Evolutionary conservation across 495 filamentous ascomycete species (phyloP).

Genomic region (Lindgomyces ingoldianus): DNA sequence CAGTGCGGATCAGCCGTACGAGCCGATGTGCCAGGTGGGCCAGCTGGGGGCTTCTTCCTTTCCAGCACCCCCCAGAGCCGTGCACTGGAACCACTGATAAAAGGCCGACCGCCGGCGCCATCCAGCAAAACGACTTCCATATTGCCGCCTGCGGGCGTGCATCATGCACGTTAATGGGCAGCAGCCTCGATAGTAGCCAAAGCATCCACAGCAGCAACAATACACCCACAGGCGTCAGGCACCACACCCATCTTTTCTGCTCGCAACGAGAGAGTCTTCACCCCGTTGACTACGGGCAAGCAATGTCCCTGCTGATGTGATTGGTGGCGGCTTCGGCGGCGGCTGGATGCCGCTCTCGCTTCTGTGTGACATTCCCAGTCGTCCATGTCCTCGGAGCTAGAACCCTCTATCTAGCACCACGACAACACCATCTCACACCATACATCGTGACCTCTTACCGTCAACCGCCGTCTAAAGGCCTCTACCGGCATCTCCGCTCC

Average conservation of each 20-base stretch:
- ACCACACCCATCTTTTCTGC: too few relatives aligned
- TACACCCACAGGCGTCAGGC: too few relatives aligned
- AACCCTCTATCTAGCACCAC: background rate
- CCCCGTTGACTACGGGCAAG: too few relatives aligned
- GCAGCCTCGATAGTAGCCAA: too few relatives aligned
- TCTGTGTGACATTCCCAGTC: constrained; percentile 11
- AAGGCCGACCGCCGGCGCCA: background rate
- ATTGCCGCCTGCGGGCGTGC: background rate
- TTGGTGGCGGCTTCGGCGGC: constrained; percentile 12
- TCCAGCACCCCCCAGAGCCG: too few relatives aligned
- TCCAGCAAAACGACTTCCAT: background rate
- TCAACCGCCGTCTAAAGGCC: background rate
- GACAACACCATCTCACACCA: constrained; percentile 14
- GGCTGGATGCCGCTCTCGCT: background rate
- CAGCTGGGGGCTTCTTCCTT: background rate
- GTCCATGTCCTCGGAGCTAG: constrained; percentile 1
- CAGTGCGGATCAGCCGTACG: constrained; percentile 13
- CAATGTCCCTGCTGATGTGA: background rate
- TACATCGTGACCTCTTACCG: background rate
- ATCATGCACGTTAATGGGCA: too few relatives aligned
- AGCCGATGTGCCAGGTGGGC: too few relatives aligned
- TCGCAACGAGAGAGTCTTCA: too few relatives aligned
- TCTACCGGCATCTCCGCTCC: background rate
- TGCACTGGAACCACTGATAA: background rate
- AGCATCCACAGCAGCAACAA: too few relatives aligned